Base-by-base conservation (phyloP, 495 filamentous ascomycete species). In the Evernia prunastri region DNA sequence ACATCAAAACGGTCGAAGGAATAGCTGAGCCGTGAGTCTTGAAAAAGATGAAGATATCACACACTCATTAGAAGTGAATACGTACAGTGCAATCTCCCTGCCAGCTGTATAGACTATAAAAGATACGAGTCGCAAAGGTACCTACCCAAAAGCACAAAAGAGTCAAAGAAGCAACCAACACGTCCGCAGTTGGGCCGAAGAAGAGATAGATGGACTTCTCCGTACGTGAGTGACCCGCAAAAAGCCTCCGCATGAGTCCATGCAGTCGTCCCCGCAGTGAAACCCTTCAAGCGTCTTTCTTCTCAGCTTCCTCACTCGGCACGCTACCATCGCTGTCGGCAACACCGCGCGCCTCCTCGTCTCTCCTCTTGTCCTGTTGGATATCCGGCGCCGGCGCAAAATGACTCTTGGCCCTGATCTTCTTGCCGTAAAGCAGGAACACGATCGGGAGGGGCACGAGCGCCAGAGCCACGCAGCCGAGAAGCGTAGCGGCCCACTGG, bases 391-490 rank as follows among this genome's bases (percentile, higher is more conserved):
- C 47, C 7, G 61, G 77, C 10, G 75, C 75, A 61, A 79, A 65
- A 60, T 70, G 74, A 66, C 74, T 78, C 65, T 67, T 73, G 8
- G 63, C 49, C 56, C 78, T 65, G 31, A 80, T 40, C 63, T 64
- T 67, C 17, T 72, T 68, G 3, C 77, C 77, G 59, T 73, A 79
- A 29, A 70, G 13, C 37, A 68, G 67, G 53, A 78, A 80, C 11
- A 58, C 62, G 20, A 78, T 59, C 0, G 60, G 63, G 7, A 45
- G 39, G 8, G 57, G 56, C 10, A 66, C 49, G 4, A 78, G 77
- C 73, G 45, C 71, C 72, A 17, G 76, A 58, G 45, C 78, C 70
- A 18, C 75, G 72, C 35, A 78, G 70, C 13, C 77, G 72, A 39
- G 73, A 71, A 51, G 75, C 66, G 1, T 75, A 54, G 0, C 75